Conservation (phyloP, 2,329 filamentous ascomycete species). For the Hypoxylon sp. region DNA sequence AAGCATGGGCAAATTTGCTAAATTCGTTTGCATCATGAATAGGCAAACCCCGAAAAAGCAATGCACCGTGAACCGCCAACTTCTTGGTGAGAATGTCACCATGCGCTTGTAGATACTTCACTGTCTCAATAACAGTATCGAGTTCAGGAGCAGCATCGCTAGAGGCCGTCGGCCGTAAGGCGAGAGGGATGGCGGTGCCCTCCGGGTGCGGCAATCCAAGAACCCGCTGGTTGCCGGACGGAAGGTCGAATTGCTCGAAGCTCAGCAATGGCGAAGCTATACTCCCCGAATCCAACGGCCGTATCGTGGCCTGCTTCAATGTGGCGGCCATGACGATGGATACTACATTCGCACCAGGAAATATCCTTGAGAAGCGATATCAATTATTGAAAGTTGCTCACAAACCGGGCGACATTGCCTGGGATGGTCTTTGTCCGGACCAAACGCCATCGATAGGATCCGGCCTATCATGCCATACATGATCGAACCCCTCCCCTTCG, state of each 20-base stretch:
- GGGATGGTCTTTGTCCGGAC: slow-evolving; percentile 3
- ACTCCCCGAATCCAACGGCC: background rate
- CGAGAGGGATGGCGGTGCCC: slow-evolving; percentile 51
- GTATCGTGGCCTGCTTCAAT: slow-evolving; percentile 40
- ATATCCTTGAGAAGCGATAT: no score
- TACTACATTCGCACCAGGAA: background rate
- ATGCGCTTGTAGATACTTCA: slow-evolving; percentile 49
- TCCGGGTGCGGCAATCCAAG: slow-evolving; percentile 51
- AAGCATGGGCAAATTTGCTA: slow-evolving; percentile 58
- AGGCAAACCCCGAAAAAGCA: slow-evolving; percentile 57
- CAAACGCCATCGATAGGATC: slow-evolving; percentile 3
- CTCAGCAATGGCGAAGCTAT: slow-evolving; percentile 16
- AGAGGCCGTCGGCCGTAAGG: slow-evolving; percentile 47
- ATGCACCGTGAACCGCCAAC: slow-evolving; percentile 54
- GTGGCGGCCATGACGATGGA: slow-evolving; percentile 39
- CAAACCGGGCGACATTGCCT: background rate
- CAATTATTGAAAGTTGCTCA: no score
- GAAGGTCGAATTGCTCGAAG: slow-evolving; percentile 52
- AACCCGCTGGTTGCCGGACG: slow-evolving; percentile 51
- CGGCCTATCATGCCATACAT: slow-evolving; percentile 13
- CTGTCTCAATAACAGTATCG: slow-evolving; percentile 48
- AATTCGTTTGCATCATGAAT: slow-evolving; percentile 56
- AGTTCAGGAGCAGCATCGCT: slow-evolving; percentile 41
- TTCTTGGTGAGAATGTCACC: slow-evolving; percentile 49
- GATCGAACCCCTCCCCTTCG: background rate